These are phyloP conservation scores for Hypholoma fasciculare DNA, from an alignment of 768 basidiomycete species.

Conservation along the genomic window DNA sequence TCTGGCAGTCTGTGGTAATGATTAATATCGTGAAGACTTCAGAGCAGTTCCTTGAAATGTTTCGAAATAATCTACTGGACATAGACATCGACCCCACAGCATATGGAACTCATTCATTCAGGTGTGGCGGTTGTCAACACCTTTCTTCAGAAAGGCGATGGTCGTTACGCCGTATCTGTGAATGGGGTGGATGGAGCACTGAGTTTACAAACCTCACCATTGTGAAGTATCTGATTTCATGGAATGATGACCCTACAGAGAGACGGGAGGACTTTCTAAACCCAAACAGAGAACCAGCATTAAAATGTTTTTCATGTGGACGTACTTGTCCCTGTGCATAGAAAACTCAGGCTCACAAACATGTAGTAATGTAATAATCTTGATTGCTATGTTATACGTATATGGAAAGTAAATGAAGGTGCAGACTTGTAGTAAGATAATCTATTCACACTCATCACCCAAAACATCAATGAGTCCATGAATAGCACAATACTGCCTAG, in stretches of 20 bases:
- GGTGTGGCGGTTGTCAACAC: constrained; percentile 40
- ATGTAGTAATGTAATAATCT: too few relatives aligned
- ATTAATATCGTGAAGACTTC: constrained; percentile 25
- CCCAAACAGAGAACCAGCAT: constrained; percentile 21
- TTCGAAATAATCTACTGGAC: constrained; percentile 41
- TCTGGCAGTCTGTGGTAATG: background rate
- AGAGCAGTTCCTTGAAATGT: constrained; percentile 36
- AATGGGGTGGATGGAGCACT: constrained; percentile 48
- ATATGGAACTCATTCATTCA: constrained; percentile 43
- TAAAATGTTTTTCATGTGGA: constrained; percentile 15
- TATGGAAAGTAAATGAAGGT: too few relatives aligned
- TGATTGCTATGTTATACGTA: too few relatives aligned
- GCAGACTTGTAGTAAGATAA: too few relatives aligned
- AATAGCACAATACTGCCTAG: too few relatives aligned
- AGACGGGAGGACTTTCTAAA: constrained; percentile 37
- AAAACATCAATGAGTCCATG: too few relatives aligned
- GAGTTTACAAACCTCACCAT: constrained; percentile 40
- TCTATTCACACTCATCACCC: too few relatives aligned
- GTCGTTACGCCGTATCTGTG: constrained; percentile 37
- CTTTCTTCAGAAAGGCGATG: constrained; percentile 30
- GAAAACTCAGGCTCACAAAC: too few relatives aligned
- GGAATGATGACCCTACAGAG: constrained; percentile 36
- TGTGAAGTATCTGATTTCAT: constrained; percentile 41
- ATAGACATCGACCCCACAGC: constrained; percentile 33
- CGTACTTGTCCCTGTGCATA: constrained; percentile 13